Evolutionary conservation across 2,329 filamentous ascomycete genomes (phyloP), one percentile per base, ranked within the genome.

Genomic region (Colletotrichum ledebouriae): DNA sequence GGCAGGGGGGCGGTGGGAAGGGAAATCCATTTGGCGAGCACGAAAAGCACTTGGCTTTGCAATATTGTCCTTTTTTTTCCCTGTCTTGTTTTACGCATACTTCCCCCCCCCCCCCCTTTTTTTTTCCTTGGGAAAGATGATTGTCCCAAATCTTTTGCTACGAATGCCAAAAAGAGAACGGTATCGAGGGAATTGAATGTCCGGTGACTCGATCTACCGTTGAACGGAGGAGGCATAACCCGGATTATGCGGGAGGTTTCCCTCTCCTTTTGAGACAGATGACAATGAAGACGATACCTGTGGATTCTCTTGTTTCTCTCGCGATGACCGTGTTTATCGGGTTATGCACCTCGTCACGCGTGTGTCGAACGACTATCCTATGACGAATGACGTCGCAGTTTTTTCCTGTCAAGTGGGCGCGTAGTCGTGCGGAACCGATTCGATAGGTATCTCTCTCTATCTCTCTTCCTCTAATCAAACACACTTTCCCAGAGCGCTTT

Each of bases 241-340:
- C 55, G 15, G n/a, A 49, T 20, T 49, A 55, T 60, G 6, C 1
- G 29, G 37, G 49, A 41, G 37, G 11, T 39, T 39, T 15, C 29
- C 47, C 12, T 29, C 29, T 29, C 17, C 63, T 34, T 46, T 47
- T 15, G 61, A 65, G 47, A 59, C 61, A 68, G 49, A 68, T 60
- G 49, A 65, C 55, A 68, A 65, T 68, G 44, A 68, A 68, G 49
- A 68, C 49, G 65, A 68, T 68, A 65, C 49, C 65, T 68, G 55
- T 68, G 61, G 34, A 68, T 15, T 39, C 37, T 39, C 39, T 59
- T 29, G 29, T 9, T 29, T 29, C 29, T 29, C 29, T 47, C n/a
- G 46, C 20, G 10, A n/a, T 3, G 15, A 47, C 20, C 17, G 49
- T 60, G 42, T 41, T 33, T 50, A 13, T 29, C 15, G 7, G 39